phyloP scores from a whole-genome alignment of 78 protist species.

The Mastigamoeba balamuthi region DNA sequence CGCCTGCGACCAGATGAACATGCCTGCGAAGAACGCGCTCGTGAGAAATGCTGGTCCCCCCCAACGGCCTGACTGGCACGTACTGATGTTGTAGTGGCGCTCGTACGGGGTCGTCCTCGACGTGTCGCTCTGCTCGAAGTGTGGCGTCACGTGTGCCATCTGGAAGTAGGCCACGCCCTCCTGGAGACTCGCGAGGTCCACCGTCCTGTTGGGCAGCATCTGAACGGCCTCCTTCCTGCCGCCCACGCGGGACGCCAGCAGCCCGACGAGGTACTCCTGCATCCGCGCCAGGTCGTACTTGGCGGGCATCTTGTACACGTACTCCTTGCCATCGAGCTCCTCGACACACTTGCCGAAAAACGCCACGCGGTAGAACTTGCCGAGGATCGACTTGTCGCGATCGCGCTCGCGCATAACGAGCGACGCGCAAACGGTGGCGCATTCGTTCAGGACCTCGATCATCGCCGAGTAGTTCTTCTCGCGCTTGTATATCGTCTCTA shows the following conservation, averaged over 20 bases:
- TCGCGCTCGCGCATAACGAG: neutral
- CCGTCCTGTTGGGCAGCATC: neutral
- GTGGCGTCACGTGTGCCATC: neutral
- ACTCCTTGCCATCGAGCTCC: neutral
- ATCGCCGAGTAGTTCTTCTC: neutral
- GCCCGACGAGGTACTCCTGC: neutral
- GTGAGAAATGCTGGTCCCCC: neutral
- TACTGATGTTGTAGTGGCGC: neutral
- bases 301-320: neutral
- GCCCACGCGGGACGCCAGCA: neutral
- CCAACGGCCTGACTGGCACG: neutral
- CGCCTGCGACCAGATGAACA: neutral
- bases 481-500: neutral
- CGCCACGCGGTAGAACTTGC: neutral
- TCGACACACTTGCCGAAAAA: neutral
- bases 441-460: neutral
- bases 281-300: neutral
- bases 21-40: neutral
- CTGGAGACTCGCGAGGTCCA: neutral
- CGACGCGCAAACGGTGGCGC: neutral
- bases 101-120: neutral
- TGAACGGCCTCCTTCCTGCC: neutral
- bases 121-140: neutral
- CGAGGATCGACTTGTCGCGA: neutral
- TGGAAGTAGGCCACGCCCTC: neutral